Evolutionary conservation across 495 filamentous ascomycete species (phyloP).

Genomic region (Tetracladium setigerum): DNA sequence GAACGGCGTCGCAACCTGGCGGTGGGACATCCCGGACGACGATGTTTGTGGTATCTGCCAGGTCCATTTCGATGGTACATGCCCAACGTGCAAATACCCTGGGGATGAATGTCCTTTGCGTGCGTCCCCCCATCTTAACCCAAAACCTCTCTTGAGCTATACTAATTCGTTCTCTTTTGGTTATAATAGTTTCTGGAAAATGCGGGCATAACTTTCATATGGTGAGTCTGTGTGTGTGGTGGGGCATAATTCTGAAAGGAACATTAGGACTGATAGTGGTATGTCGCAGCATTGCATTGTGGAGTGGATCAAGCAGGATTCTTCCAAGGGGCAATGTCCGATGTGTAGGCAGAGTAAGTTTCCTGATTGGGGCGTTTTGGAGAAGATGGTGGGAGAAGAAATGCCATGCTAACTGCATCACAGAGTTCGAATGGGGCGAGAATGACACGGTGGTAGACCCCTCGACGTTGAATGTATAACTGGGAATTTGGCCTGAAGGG

Average conservation of each 20-base stretch:
- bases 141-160: neutral
- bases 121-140: conserved; percentile 36
- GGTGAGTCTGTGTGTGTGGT: conserved; percentile 40
- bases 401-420: neutral
- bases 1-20: conserved; percentile 92
- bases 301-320: conserved; percentile 93
- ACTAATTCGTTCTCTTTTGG: neutral
- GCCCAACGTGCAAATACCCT: conserved; percentile 94
- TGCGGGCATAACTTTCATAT: conserved; percentile 97
- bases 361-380: neutral
- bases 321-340: conserved; percentile 87
- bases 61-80: conserved; percentile 95
- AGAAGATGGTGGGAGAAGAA: neutral
- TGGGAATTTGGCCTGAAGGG: too few relatives aligned
- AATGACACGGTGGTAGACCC: neutral
- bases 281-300: conserved; percentile 76
- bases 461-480: neutral
- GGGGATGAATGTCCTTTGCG: conserved; percentile 90
- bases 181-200: conserved; percentile 71
- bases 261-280: neutral
- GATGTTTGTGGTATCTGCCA: conserved; percentile 99
- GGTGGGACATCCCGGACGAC: conserved; percentile 96
- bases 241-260: neutral
- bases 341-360: conserved; percentile 93
- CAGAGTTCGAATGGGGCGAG: conserved; percentile 21